These are phyloP conservation scores for Sclerotinia spermophila DNA, from an alignment of 2,329 filamentous ascomycete species.

Conservation along the genomic window DNA sequence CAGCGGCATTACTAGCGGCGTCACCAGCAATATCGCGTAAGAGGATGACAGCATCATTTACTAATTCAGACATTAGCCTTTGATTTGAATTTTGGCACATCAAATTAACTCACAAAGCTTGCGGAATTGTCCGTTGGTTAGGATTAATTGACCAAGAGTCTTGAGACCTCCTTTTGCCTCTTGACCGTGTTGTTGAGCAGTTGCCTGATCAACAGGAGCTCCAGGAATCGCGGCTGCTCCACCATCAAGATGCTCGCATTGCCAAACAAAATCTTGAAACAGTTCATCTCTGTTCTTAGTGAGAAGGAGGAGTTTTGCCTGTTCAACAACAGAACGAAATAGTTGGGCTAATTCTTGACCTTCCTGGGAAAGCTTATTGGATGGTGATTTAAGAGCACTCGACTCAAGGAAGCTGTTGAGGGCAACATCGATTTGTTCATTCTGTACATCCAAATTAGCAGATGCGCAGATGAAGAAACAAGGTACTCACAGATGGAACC, in stretches of 20 bases:
- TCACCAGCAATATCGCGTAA: slow-evolving; percentile 90
- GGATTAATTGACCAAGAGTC: slow-evolving; percentile 81
- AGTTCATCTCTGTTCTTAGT: slow-evolving; percentile 95
- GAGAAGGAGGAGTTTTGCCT: slow-evolving; percentile 80
- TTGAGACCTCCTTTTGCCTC: slow-evolving; percentile 80
- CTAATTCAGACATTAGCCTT: slow-evolving; percentile 37
- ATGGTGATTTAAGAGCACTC: slow-evolving; percentile 65
- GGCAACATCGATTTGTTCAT: slow-evolving; percentile 79
- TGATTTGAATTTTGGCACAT: neutral
- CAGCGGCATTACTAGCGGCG: slow-evolving; percentile 74
- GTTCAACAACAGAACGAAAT: slow-evolving; percentile 72
- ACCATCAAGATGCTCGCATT: slow-evolving; percentile 71
- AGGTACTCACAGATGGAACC: slow-evolving; percentile 60
- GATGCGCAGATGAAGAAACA: neutral
- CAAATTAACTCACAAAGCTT: slow-evolving; percentile 26
- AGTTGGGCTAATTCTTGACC: slow-evolving; percentile 77
- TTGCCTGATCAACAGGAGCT: slow-evolving; percentile 69
- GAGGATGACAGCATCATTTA: slow-evolving; percentile 76
- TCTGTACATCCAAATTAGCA: slow-evolving; percentile 42
- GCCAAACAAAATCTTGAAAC: slow-evolving; percentile 95
- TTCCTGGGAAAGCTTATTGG: slow-evolving; percentile 74
- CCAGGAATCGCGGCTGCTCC: slow-evolving; percentile 59
- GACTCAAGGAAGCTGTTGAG: slow-evolving; percentile 82
- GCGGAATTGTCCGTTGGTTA: slow-evolving; percentile 80
- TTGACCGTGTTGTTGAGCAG: slow-evolving; percentile 77